Conservation (phyloP, 2,329 filamentous ascomycete genomes). For the Diplodia seriata region DNA sequence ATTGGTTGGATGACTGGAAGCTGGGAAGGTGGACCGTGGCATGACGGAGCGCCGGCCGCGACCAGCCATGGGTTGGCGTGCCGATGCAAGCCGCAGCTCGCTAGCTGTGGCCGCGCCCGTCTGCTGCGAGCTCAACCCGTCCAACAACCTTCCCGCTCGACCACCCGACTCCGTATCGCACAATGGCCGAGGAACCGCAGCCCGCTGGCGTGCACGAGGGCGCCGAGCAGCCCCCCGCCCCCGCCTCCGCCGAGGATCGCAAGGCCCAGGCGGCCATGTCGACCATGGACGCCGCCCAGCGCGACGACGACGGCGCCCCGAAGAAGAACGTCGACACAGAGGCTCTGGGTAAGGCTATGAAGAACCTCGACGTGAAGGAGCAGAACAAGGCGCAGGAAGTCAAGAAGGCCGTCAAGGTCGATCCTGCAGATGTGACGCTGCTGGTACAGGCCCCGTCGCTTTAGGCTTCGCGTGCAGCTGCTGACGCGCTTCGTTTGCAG, state of each 20-base stretch:
- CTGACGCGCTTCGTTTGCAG: constrained; percentile 45
- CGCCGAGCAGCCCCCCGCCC: constrained; percentile 56
- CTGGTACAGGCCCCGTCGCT: constrained; percentile 61
- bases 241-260: constrained; percentile 70
- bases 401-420: constrained; percentile 70
- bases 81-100: constrained; percentile 17
- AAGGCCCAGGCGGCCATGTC: constrained; percentile 78
- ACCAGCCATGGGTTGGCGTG: not conserved
- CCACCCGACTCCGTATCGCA: constrained; percentile 31
- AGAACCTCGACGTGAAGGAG: constrained; percentile 60
- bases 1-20: constrained; percentile 27
- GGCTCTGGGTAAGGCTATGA: constrained; percentile 75
- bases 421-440: constrained; percentile 72
- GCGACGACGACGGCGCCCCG: constrained; percentile 54
- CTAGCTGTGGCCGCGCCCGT: not conserved
- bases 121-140: constrained; percentile 7
- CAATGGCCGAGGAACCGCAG: constrained; percentile 68
- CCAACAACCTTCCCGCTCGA: constrained; percentile 25
- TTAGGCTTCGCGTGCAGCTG: not conserved
- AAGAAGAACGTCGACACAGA: constrained; percentile 71
- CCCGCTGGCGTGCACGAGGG: constrained; percentile 66
- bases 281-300: constrained; percentile 66
- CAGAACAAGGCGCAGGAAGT: constrained; percentile 56
- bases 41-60: constrained; percentile 7
- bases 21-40: constrained; percentile 7